Evolutionary conservation across 139 green algal species (phyloP).

Genomic region (Volvox reticuliferus): DNA sequence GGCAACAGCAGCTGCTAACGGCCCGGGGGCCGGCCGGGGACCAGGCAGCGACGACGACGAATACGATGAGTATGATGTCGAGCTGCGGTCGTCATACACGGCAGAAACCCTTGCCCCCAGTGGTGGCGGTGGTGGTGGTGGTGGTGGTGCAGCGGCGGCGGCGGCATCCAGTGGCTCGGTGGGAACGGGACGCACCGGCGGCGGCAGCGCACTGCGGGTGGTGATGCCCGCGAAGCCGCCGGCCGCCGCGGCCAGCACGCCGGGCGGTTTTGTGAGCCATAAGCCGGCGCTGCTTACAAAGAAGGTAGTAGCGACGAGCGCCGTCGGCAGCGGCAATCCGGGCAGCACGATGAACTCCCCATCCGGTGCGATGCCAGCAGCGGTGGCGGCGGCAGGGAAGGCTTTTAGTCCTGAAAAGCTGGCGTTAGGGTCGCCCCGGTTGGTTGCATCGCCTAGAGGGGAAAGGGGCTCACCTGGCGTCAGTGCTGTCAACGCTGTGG

Average conservation of each 20-base stretch:
- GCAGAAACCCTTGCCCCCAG: neutral
- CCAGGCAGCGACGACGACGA: neutral
- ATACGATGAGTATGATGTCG: neutral
- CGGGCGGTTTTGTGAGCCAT: neutral
- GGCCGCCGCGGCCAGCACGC: neutral
- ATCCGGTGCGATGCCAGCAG: neutral
- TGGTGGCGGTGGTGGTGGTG: neutral
- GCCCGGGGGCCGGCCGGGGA: neutral
- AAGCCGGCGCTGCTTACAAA: slow-evolving; percentile 32
- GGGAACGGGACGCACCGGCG: neutral
- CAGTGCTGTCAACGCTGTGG: neutral
- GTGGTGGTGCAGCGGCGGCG: too few species aligned
- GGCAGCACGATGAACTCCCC: neutral
- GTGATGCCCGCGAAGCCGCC: neutral
- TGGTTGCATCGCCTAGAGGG: neutral
- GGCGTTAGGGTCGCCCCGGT: neutral
- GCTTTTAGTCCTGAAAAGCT: neutral
- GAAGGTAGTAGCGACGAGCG: neutral
- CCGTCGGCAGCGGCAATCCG: neutral
- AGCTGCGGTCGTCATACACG: slow-evolving; percentile 24
- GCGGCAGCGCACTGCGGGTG: slow-evolving; percentile 2
- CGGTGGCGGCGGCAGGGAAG: neutral
- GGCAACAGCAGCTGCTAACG: neutral
- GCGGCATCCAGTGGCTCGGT: neutral
- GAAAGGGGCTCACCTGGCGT: neutral